phyloP scores from a whole-genome alignment of 768 basidiomycete genomes.

The Candolleomyces efflorescens region DNA sequence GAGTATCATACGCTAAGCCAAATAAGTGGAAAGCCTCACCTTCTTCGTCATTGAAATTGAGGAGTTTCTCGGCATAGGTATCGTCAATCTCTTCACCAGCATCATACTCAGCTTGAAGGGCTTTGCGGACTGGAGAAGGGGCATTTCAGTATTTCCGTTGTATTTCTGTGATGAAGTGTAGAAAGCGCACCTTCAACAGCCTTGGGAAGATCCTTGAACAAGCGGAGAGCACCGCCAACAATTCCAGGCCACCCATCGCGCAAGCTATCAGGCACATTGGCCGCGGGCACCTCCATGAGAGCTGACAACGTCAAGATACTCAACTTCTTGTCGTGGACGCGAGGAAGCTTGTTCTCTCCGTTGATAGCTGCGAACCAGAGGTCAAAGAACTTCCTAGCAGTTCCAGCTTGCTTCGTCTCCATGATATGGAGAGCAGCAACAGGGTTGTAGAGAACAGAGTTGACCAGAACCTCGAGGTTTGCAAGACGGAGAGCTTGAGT shows the following conservation, averaged over 20 bases:
- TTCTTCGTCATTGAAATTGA: slow-evolving; percentile 61
- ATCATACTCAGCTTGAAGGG: slow-evolving; percentile 41
- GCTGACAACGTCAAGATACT: slow-evolving; percentile 72
- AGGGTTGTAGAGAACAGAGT: slow-evolving; percentile 81
- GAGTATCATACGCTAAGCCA: neutral
- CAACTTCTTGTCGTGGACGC: slow-evolving; percentile 90
- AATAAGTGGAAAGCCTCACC: slow-evolving; percentile 25
- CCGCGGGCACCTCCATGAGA: slow-evolving; percentile 65
- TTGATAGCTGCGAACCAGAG: slow-evolving; percentile 79
- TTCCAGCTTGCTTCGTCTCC: slow-evolving; percentile 54
- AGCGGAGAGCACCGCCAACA: slow-evolving; percentile 61
- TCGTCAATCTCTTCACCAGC: slow-evolving; percentile 31
- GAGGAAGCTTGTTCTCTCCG: slow-evolving; percentile 54
- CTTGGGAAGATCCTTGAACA: slow-evolving; percentile 75
- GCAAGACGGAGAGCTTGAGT: slow-evolving; percentile 66
- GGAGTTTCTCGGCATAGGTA: slow-evolving; percentile 37
- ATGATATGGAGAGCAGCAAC: slow-evolving; percentile 71
- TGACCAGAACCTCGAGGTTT: slow-evolving; percentile 81
- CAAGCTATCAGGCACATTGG: slow-evolving; percentile 51
- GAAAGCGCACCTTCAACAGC: slow-evolving; percentile 53
- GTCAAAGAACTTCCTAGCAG: slow-evolving; percentile 74
- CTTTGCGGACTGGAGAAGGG: slow-evolving; percentile 46
- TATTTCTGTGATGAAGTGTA: neutral
- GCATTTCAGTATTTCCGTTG: neutral
- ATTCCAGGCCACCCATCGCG: slow-evolving; percentile 74